Evolutionary conservation across 176 grass and related monocot species (phyloP).

Genomic region (Ananas comosus): DNA sequence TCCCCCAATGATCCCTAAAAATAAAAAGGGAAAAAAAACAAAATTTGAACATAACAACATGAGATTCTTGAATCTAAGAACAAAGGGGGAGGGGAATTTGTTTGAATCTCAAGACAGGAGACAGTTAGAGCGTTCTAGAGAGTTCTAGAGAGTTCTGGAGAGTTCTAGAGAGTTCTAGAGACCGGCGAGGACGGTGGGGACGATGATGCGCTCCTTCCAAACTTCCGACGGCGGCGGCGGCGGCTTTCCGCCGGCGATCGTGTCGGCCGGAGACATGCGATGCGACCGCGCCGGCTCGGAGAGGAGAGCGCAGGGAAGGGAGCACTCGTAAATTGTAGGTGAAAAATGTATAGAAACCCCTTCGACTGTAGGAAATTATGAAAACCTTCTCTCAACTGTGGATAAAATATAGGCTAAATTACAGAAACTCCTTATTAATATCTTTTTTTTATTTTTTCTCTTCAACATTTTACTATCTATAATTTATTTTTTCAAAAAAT

Average conservation of each 20-base stretch:
- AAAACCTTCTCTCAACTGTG: no score
- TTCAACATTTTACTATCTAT: no score
- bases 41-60: neutral
- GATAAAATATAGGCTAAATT: no score
- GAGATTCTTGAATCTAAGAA: constrained; percentile 5
- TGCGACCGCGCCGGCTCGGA: neutral
- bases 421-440: no score
- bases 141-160: no score
- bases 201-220: constrained; percentile 62
- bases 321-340: neutral
- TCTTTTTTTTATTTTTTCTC: no score
- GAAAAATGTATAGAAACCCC: no score
- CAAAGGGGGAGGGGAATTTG: neutral
- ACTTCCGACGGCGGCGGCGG: constrained; percentile 11
- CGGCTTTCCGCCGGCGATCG: neutral
- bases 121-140: no score
- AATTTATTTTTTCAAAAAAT: no score
- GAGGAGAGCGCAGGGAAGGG: neutral
- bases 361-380: no score
- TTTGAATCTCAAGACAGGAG: no score
- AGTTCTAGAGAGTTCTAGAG: no score
- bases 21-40: constrained; percentile 20
- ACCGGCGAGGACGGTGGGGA: constrained; percentile 46
- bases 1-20: constrained; percentile 49
- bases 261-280: neutral